Evolutionary conservation across 148 eudicot species (phyloP), one percentile per base, ranked within the genome.

Genomic region (Tetragonia tetragonoides): DNA sequence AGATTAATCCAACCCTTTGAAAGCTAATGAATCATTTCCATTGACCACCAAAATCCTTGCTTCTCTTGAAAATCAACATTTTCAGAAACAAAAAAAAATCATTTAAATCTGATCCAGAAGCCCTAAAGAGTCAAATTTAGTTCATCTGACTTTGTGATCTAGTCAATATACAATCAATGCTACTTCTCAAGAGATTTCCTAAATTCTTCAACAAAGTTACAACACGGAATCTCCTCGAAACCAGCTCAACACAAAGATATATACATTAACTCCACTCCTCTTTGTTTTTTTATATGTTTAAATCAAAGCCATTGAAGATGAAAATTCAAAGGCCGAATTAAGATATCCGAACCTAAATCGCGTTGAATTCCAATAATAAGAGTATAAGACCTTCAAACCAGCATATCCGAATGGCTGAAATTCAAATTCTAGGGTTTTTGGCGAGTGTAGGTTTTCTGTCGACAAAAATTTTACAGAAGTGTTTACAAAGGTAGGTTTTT

Each of bases 191-290:
- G 0, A 71, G 1, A 73, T 65, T 73, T 38, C 70, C 57, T 6
- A 70, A 70, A 46, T 16, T 10, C 11, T 28, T 24, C 51, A 59
- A 4, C 11, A 28, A 69, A 46, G 34, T 14, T 23, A 80, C 74
- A 82, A 46, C 69, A 70, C 73, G 67, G 7, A 47, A 41, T 64
- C 23, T 47, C 70, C 47, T 18, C 14, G 24, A 81, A 56, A 73
- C 44, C 56, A 77, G 70, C 81, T 81, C 78, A 73, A 81, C 74
- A 81, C 34, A 73, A 77, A 57, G 42, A 81, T 47, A 72, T 42
- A 68, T 46, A 56, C 51, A 69, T 28, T 6, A 68, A 37, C 54
- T 68, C 24, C 28, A 68, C 47, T 41, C 23, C 41, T 16, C 53
- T 7, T 7, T 49, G 1, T 9, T 44, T 44, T 44, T 44, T 44